A percentile compares a stretch with the other conserved stretches of the same genome.
phyloP scores from a whole-genome alignment of 768 basidiomycete species.

The Tulasnella sp. region DNA sequence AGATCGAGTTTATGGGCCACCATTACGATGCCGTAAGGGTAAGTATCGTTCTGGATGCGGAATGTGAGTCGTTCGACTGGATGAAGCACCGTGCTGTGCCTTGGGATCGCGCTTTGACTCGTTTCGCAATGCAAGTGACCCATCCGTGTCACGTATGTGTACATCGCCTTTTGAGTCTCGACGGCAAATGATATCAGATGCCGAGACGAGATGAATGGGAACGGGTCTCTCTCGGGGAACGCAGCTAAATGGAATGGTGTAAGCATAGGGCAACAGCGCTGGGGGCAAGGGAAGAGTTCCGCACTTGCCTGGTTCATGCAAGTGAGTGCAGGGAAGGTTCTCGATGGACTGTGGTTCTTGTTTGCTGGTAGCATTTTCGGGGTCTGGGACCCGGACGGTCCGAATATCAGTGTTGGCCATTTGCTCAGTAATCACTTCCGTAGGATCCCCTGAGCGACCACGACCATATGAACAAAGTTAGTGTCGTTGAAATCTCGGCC shows the following conservation, averaged over 20 bases:
- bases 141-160: neutral
- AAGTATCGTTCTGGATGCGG: neutral
- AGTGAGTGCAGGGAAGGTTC: neutral
- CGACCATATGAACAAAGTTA: neutral
- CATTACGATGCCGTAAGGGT: neutral
- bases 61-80: neutral
- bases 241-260: neutral
- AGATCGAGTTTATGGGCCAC: neutral
- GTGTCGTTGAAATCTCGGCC: neutral
- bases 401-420: neutral
- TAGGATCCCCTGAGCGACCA: neutral
- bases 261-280: neutral
- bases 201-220: slow-evolving; percentile 7
- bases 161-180: neutral
- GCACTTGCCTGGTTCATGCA: neutral
- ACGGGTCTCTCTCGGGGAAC: slow-evolving; percentile 4
- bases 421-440: neutral
- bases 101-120: neutral
- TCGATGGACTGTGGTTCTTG: neutral
- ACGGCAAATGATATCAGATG: neutral
- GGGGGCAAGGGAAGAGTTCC: neutral
- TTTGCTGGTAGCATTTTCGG: neutral
- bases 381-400: neutral
- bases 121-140: slow-evolving; percentile 3
- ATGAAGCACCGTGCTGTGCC: neutral